Evolutionary conservation across 768 basidiomycete genomes (phyloP), one percentile per base, ranked within the genome.

Genomic region (Podaxis carcinomalis): DNA sequence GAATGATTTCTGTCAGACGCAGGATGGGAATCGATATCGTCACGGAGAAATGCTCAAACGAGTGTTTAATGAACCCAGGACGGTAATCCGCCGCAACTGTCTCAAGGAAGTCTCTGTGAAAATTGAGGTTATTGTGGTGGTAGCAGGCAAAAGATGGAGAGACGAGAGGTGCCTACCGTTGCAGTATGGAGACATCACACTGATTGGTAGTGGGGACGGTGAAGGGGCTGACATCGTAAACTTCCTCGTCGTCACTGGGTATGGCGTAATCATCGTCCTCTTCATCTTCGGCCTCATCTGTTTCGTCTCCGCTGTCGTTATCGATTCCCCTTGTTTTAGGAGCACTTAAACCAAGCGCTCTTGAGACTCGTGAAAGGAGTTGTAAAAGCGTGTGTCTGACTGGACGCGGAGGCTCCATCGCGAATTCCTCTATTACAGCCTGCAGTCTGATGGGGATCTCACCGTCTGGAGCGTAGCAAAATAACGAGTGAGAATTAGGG

Each of bases 1-100:
- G 80, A 23, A 89, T 83, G 53, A 75, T 77, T 11, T 78, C 65
- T 13, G 83, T 76, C 10, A 88, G 76, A 9, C 65, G 72, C 60
- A 85, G 73, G 42, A 83, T 77, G 10, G 86, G 83, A n/a, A 84
- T 60, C 1, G 85, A 86, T 5, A 87, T 74, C 2, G 84, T 82
- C 11, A 88, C 68, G 13, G 78, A 77, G 62, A 85, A 81, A 63
- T 82, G 76, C 36, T 74, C 74, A 14, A 77, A 77, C 32, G 81
- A 51, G 49, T 61, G 76, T 51, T 78, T 79, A 46, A 84, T 78
- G 61, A 83, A 74, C 0, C 89, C 88, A 2, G 88, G 88, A 14
- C 79, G 78, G 68, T 83, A 88, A 16, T 78, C 80, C 1, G 78
- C 74, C 0, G 78, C 81, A 28, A 87, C 78, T n/a, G 79, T 77